phyloP scores from a whole-genome alignment of 78 protist genomes.

The Dictyostelium citrinum region DNA sequence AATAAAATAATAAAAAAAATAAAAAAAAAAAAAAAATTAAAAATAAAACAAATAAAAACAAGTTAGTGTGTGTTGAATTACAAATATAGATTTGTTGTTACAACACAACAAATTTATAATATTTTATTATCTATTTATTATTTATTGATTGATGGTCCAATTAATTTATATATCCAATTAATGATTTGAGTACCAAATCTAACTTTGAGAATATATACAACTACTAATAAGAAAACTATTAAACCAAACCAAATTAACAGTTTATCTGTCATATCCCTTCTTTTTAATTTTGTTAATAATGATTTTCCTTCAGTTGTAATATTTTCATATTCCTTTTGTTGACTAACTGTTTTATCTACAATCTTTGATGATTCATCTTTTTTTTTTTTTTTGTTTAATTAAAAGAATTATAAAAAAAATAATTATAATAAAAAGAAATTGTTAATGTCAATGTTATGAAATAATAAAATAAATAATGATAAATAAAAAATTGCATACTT shows the following conservation, averaged over 20 bases:
- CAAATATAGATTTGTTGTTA: background rate
- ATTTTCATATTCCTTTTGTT: constrained; percentile 34
- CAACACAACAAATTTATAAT: background rate
- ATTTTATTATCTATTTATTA: background rate
- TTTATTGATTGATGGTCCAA: background rate
- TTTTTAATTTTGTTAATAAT: constrained; percentile 29
- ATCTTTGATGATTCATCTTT: constrained; percentile 33
- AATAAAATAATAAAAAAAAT: too few species aligned
- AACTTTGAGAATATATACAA: constrained; percentile 15
- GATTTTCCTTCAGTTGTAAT: constrained; percentile 45
- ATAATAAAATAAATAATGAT: background rate
- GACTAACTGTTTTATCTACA: constrained; percentile 29
- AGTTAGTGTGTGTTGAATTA: background rate
- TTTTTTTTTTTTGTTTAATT: too few species aligned
- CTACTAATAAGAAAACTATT: constrained; percentile 25
- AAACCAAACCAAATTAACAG: constrained; percentile 46
- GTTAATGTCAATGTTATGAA: background rate
- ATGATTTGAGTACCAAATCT: constrained; percentile 20
- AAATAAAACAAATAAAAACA: too few species aligned
- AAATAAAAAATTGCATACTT: background rate
- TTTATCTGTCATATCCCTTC: constrained; percentile 59
- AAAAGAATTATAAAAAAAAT: too few species aligned
- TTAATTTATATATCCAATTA: background rate
- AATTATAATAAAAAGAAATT: too few species aligned
- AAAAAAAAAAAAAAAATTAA: background rate